Conservation (phyloP, 2,329 filamentous ascomycete species). For the Plenodomus tracheiphilus region DNA sequence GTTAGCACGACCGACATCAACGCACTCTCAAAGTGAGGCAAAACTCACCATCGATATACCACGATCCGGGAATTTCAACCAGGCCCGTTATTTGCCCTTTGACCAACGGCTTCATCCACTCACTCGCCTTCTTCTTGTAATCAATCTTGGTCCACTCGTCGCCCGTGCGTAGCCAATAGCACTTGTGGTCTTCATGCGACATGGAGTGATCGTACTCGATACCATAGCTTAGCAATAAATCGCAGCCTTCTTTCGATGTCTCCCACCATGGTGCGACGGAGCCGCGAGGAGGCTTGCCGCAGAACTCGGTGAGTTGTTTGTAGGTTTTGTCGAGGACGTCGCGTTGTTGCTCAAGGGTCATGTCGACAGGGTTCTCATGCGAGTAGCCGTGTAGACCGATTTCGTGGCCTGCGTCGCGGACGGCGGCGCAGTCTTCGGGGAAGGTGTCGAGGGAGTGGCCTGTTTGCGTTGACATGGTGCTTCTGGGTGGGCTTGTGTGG, state of each 20-base stretch:
- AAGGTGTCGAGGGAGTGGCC: slow-evolving; percentile 69
- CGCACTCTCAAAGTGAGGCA: too few relatives aligned
- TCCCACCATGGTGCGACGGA: slow-evolving; percentile 80
- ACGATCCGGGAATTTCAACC: slow-evolving; percentile 67
- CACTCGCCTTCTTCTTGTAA: slow-evolving; percentile 62
- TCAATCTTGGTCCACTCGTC: slow-evolving; percentile 71
- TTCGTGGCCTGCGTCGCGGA: slow-evolving; percentile 67
- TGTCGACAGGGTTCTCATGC: slow-evolving; percentile 72
- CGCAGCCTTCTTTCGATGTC: slow-evolving; percentile 67
- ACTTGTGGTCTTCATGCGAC: slow-evolving; percentile 66
- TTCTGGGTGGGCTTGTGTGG: slow-evolving; percentile 64
- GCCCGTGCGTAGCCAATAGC: slow-evolving; percentile 66
- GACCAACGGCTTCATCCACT: slow-evolving; percentile 69
- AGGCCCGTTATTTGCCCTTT: slow-evolving; percentile 64
- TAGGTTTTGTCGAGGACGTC: slow-evolving; percentile 77
- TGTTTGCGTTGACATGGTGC: slow-evolving; percentile 47
- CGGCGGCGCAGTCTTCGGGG: slow-evolving; percentile 63
- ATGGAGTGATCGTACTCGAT: slow-evolving; percentile 73
- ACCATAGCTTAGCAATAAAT: slow-evolving; percentile 67
- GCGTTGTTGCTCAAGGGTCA: slow-evolving; percentile 74
- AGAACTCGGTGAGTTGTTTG: slow-evolving; percentile 70
- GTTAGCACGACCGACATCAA: too few relatives aligned
- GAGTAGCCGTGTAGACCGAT: slow-evolving; percentile 71
- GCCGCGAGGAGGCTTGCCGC: slow-evolving; percentile 70
- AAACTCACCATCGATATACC: slow-evolving; percentile 61